Conservation (phyloP, 192 early-diverging fungal genomes). For the Diversispora eburnea region DNA sequence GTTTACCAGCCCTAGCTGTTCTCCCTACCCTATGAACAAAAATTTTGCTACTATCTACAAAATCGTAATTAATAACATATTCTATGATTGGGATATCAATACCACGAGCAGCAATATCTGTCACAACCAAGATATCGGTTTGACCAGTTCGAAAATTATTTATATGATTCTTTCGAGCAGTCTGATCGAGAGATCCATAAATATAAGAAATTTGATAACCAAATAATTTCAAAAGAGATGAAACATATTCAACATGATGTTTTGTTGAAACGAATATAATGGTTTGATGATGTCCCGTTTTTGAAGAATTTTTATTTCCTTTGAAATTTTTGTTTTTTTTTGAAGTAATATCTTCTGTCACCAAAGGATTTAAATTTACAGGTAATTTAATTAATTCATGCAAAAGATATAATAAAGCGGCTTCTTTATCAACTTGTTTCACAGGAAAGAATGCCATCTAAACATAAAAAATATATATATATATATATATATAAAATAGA, state of each 20-base stretch:
- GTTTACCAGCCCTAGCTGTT: conserved; percentile 90
- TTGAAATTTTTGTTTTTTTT: conserved; percentile 40
- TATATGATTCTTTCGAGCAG: conserved; percentile 84
- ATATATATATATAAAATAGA: too few relatives aligned
- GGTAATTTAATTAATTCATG: conserved; percentile 69
- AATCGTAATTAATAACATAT: conserved; percentile 97
- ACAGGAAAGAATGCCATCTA: conserved; percentile 85
- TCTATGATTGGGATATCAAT: conserved; percentile 97
- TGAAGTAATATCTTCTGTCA: conserved; percentile 33
- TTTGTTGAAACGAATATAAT: conserved; percentile 95
- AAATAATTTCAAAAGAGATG: conserved; percentile 62
- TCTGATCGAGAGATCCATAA: conserved; percentile 93
- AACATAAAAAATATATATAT: not conserved
- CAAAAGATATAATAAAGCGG: conserved; percentile 81
- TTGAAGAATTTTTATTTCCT: conserved; percentile 19
- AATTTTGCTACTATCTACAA: conserved; percentile 86
- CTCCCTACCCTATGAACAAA: conserved; percentile 98
- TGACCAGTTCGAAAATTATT: conserved; percentile 75
- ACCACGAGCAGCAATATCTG: conserved; percentile 98
- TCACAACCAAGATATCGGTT: conserved; percentile 84
- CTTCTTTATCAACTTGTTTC: conserved; percentile 86
- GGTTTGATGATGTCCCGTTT: conserved; percentile 61
- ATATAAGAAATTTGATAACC: conserved; percentile 84
- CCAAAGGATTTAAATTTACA: conserved; percentile 44
- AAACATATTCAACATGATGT: conserved; percentile 96